phyloP scores from a whole-genome alignment of 371 early-diverging fungal genomes.

The Parasitella parasitica region DNA sequence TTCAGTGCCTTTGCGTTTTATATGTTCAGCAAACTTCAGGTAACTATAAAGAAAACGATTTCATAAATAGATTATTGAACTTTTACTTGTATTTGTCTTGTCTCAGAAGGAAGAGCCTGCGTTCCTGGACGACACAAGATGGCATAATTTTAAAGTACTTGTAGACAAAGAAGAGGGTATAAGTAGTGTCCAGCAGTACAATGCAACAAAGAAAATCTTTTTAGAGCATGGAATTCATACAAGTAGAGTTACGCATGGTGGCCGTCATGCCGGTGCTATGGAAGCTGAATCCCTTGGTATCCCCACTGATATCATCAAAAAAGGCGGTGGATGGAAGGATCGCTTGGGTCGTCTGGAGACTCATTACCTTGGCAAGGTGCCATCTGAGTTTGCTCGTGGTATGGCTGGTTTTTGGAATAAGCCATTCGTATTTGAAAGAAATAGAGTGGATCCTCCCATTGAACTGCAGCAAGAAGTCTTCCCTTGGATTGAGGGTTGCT shows the following conservation, averaged over 20 bases:
- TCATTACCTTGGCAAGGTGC: neutral
- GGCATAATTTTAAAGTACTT: too few species aligned
- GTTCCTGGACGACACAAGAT: neutral
- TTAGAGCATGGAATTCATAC: neutral
- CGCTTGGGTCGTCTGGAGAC: neutral
- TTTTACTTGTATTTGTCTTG: too few species aligned
- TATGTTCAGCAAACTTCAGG: neutral
- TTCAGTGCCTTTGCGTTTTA: constrained; percentile 9
- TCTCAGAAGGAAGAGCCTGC: neutral
- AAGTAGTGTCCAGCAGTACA: too few species aligned
- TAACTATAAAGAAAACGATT: neutral
- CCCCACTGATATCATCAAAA: neutral
- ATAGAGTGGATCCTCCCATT: neutral
- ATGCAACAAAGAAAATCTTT: too few species aligned
- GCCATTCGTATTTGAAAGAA: neutral
- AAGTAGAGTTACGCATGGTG: neutral
- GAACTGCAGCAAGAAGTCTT: neutral
- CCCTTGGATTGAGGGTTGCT: neutral
- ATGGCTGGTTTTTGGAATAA: constrained; percentile 7
- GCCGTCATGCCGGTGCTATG: neutral
- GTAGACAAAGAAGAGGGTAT: too few species aligned
- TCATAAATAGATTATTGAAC: neutral
- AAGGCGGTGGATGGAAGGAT: constrained; percentile 6
- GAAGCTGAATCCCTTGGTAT: neutral
- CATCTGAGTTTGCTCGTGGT: neutral